A percentile compares a stretch with the other conserved stretches of the same genome.
Evolutionary conservation across 345 rosid species (phyloP).

Genomic region (Nephelium lappaceum): DNA sequence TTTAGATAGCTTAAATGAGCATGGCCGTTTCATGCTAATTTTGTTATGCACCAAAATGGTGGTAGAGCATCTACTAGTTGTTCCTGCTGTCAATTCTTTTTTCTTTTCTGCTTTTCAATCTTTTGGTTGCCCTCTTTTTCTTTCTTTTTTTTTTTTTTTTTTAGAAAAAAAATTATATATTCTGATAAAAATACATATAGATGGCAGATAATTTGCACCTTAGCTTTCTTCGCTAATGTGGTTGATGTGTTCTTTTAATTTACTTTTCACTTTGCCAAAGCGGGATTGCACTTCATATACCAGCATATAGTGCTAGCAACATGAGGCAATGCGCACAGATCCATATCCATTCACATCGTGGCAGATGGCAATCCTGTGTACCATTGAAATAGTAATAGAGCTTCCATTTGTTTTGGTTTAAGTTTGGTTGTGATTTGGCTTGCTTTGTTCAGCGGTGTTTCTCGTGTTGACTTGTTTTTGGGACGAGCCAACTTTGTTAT

Average conservation of each 20-base stretch:
- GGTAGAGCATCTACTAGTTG: constrained; percentile 18
- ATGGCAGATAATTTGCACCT: constrained; percentile 25
- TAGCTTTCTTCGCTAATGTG: constrained; percentile 23
- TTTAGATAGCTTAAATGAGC: constrained; percentile 15
- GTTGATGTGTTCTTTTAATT: constrained; percentile 19
- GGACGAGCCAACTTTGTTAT: constrained; percentile 7
- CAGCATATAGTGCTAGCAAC: constrained; percentile 18
- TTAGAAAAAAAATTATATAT: not conserved
- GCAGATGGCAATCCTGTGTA: not conserved
- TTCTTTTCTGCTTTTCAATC: not conserved
- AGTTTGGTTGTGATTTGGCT: constrained; percentile 5
- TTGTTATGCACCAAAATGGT: constrained; percentile 28
- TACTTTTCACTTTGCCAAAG: constrained; percentile 18
- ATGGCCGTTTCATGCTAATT: constrained; percentile 29
- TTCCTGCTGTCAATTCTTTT: constrained; percentile 17
- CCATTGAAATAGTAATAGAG: constrained; percentile 3
- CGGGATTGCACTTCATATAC: constrained; percentile 10
- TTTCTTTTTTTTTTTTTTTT: not conserved
- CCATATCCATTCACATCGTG: not conserved
- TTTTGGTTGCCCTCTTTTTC: not conserved
- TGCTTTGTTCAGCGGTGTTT: constrained; percentile 11
- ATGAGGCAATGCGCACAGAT: not conserved
- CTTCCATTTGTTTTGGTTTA: not conserved
- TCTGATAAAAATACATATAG: constrained; percentile 29
- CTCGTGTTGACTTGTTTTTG: not conserved